Base-by-base conservation (phyloP, 805 yeast species). In the Candida ipomoeae region DNA sequence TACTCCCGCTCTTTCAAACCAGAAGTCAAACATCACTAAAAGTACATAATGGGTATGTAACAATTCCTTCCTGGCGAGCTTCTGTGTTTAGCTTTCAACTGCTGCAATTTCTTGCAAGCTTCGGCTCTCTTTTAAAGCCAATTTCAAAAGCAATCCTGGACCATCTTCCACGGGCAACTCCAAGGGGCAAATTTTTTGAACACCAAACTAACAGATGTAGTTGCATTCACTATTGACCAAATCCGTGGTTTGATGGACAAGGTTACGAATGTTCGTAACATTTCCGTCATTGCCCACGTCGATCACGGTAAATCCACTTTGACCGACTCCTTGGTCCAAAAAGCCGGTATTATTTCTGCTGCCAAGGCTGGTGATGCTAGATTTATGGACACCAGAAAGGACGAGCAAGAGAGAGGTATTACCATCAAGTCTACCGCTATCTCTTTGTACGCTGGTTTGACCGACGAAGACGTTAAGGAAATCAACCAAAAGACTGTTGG, bases 211-310 rank as follows among this genome's bases (percentile, higher is more conserved):
- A 68, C 71, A 54, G 1, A 29, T 50, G 13, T 58, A 73, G 79
- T 74, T 71, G 78, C 78, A 69, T 74, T 74, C 71, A 74, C 79
- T 67, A 73, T 74, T 70, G 79, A 74, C 69, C 97, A 94, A 82
- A 92, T 94, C 86, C 96, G 99, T 82, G 90, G 79, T 73, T 85
- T 92, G 80, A 92, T 92, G 99, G 98, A 94, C 95, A 87, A 86
- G 81, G 97, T 91, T 83, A 87, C 97, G 79, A 92, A 92, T 76
- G 97, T 94, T 73, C 97, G 99, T 84, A 94, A 94, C 95, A 94
- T 92, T 96, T 92, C 98, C 79, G 99, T 92, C 79, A 94, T 94
- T 86, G 99, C 99, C 72, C 99, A 92, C 84, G 98, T 92, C 87
- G 99, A 92, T 85, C 99, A 94, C 84, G 99, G 99, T 82, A 92